Base-by-base conservation (phyloP, 306 rosid species). In the Begonia fuchsioides region DNA sequence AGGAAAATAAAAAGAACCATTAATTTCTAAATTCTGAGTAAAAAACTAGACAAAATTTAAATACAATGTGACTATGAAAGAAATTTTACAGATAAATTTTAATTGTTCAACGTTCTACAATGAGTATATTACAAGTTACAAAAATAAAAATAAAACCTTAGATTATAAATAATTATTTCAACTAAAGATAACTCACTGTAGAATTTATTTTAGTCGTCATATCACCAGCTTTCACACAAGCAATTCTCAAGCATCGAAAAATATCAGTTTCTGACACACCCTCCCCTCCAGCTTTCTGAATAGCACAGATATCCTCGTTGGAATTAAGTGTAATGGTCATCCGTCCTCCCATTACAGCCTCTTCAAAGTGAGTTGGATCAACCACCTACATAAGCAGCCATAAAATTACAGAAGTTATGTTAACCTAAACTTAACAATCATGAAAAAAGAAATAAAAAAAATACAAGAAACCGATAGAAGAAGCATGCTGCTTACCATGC, bases 211-310 rank as follows among this genome's bases (percentile, higher is more conserved):
- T 87, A 50, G 79, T 58, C 49, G 94, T 80, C 35, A 83, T 69
- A 56, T 79, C 94, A 62, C 78, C 66, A 32, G 94, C 96, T 73
- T 83, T 87, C 50, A 70, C 80, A 64, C 80, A 69, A 52, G 95
- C 95, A 58, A 88, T 83, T 65, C 84, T 69, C 74, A 84, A 70
- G 52, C 97, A 88, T 44, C 71, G 90, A 80, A 78, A 74, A 61
- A 84, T 74, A 62, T 81, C 73, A 45, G 66, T 63, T 38, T 72
- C 86, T 64, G 45, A 58, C 18, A 83, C 61, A 61, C 82, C 90
- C 55, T 78, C 82, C 15, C 95, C 95, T 5, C 97, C 97, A 52
- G 93, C 84, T 66, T 88, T 84, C 58, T 81, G 97, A 79, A 88
- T 79, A 17, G 97, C 71, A 69, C 97, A 88, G 62, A 88, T 69